These are phyloP conservation scores for Brasenia schreberi DNA, from an alignment of 164 flowering plant genomes.

Conservation along the genomic window DNA sequence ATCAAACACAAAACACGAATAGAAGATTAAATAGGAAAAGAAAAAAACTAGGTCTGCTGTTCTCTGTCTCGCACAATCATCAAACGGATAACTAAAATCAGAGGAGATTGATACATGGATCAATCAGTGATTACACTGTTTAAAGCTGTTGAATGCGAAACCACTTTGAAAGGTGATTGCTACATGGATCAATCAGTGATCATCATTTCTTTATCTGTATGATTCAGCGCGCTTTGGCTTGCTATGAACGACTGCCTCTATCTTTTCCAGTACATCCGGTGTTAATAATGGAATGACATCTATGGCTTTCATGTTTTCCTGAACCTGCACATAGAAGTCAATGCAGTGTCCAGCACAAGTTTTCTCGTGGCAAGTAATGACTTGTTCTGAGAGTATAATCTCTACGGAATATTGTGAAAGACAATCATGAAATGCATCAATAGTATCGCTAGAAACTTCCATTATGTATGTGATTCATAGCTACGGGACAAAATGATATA, in stretches of 20 bases:
- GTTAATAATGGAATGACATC: slow-evolving; percentile 85
- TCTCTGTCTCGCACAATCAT: too few relatives aligned
- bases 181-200: neutral
- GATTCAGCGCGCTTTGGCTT: slow-evolving; percentile 92
- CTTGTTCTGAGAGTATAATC: too few relatives aligned
- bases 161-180: neutral
- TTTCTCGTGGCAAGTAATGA: neutral
- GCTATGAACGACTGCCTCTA: slow-evolving; percentile 81
- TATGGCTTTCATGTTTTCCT: slow-evolving; percentile 93
- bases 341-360: neutral
- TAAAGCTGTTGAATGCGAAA: neutral
- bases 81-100: neutral
- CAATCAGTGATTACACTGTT: neutral
- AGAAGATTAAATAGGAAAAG: too few relatives aligned
- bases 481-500: slow-evolving; percentile 16
- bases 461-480: neutral
- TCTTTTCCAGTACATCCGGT: slow-evolving; percentile 75
- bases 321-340: slow-evolving; percentile 40
- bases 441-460: too few relatives aligned
- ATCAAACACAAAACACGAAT: too few relatives aligned
- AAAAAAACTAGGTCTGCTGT: too few relatives aligned
- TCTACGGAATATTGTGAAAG: too few relatives aligned
- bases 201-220: slow-evolving; percentile 32
- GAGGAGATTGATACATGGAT: neutral
- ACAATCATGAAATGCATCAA: too few relatives aligned